Conservation (phyloP, 805 yeast species). For the Saccharomycopsis fermentans region DNA sequence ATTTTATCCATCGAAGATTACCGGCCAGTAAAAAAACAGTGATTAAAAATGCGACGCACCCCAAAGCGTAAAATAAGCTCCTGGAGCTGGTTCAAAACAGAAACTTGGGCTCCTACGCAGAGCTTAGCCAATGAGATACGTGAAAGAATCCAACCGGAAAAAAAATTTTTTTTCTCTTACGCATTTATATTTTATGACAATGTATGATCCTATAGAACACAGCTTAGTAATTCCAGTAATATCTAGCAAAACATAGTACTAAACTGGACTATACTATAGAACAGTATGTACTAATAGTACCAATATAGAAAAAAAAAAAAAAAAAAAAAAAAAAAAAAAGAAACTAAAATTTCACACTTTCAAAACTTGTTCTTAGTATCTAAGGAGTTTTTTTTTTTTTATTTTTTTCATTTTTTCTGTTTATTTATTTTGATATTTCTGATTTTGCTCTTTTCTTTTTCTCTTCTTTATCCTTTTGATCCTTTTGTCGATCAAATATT, state of each 20-base stretch:
- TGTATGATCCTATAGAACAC: too few species aligned
- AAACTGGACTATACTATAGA: too few species aligned
- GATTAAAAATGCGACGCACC: neutral
- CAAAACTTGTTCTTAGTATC: neutral
- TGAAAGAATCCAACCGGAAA: neutral
- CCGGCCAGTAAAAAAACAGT: neutral
- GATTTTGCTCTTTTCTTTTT: neutral
- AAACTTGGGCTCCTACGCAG: neutral
- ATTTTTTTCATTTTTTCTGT: neutral
- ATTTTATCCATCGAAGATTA: neutral
- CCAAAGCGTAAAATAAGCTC: neutral
- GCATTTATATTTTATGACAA: neutral
- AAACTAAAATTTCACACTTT: neutral
- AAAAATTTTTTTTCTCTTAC: neutral
- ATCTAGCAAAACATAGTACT: too few species aligned
- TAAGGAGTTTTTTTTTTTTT: neutral
- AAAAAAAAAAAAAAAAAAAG: neutral
- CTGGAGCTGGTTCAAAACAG: neutral
- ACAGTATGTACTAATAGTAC: too few species aligned
- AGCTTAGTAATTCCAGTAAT: too few species aligned
- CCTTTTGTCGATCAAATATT: neutral
- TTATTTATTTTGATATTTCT: neutral
- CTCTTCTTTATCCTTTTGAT: neutral
- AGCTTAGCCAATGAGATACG: neutral
- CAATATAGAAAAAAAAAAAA: neutral